Conservation (phyloP, 78 protist species). For the Pelomyxa schiedti region DNA sequence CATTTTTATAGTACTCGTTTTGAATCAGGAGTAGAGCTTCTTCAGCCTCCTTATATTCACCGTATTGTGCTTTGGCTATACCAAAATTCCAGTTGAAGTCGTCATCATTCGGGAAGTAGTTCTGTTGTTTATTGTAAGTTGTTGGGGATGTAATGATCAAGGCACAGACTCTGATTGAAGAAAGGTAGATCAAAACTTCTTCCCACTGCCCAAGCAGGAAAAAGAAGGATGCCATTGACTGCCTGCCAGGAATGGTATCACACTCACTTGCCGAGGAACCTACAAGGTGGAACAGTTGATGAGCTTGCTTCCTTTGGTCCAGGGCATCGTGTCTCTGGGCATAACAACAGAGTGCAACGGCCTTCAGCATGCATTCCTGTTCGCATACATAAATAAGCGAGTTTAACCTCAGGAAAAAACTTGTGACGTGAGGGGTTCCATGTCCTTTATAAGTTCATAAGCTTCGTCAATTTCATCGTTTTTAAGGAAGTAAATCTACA, state of each 20-base stretch:
- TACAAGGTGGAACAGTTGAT: conserved; percentile 60
- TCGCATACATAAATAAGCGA: neutral
- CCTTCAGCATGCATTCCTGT: conserved; percentile 75
- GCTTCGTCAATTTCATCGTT: conserved; percentile 60
- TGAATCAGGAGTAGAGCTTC: conserved; percentile 23
- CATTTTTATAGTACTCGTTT: conserved; percentile 19
- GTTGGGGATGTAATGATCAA: neutral
- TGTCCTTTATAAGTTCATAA: conserved; percentile 54
- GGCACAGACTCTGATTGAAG: conserved; percentile 42
- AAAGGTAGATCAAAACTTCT: conserved; percentile 68
- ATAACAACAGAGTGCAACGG: conserved; percentile 38
- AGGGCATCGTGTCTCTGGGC: conserved; percentile 41
- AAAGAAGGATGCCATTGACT: conserved; percentile 78
- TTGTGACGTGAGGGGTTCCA: conserved; percentile 58
- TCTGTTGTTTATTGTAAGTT: neutral
- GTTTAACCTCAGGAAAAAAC: neutral
- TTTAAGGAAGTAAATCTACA: no score
- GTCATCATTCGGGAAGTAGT: conserved; percentile 44
- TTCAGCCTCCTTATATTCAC: conserved; percentile 56
- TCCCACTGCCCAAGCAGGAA: conserved; percentile 59
- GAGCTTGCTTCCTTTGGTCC: conserved; percentile 52
- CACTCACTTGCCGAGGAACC: conserved; percentile 67
- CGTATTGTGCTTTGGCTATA: conserved; percentile 24
- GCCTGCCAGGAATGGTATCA: conserved; percentile 83
- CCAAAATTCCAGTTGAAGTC: conserved; percentile 50